Conservation (phyloP, 1,284 basidiomycete genomes). For the Puccinia coronata region DNA sequence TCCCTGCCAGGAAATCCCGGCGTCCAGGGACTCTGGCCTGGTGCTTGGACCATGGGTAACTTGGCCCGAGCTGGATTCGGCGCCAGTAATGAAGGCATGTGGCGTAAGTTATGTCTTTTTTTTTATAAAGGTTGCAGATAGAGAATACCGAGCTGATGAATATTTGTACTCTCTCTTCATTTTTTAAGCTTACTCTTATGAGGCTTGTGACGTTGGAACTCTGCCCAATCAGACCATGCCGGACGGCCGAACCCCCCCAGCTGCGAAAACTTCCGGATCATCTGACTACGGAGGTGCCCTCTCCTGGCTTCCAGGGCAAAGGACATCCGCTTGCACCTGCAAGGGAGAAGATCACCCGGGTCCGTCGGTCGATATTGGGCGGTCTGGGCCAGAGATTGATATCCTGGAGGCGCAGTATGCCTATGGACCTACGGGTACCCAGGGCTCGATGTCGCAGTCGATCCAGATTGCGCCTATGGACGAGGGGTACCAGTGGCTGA, state of each 20-base stretch:
- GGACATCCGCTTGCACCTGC: constrained; percentile 61
- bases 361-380: constrained; percentile 54
- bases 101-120: constrained; percentile 66
- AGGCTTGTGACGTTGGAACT: constrained; percentile 66
- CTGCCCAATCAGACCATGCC: constrained; percentile 59
- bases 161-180: background rate
- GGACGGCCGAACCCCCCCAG: constrained; percentile 53
- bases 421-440: constrained; percentile 50
- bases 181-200: constrained; percentile 67
- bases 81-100: constrained; percentile 76
- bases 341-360: constrained; percentile 60
- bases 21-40: constrained; percentile 60
- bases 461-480: constrained; percentile 65
- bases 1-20: constrained; percentile 75
- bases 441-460: constrained; percentile 60
- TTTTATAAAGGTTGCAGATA: constrained; percentile 62
- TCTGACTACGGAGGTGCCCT: constrained; percentile 53
- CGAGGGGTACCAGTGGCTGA: constrained; percentile 60
- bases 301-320: constrained; percentile 60
- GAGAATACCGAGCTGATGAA: too few relatives aligned
- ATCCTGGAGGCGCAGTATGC: constrained; percentile 63
- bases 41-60: constrained; percentile 86
- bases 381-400: constrained; percentile 65
- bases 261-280: constrained; percentile 52
- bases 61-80: constrained; percentile 78